A percentile compares a stretch with the other conserved stretches of the same genome.
Evolutionary conservation across 805 yeast genomes (phyloP).

Genomic region (Starmera quercuum): DNA sequence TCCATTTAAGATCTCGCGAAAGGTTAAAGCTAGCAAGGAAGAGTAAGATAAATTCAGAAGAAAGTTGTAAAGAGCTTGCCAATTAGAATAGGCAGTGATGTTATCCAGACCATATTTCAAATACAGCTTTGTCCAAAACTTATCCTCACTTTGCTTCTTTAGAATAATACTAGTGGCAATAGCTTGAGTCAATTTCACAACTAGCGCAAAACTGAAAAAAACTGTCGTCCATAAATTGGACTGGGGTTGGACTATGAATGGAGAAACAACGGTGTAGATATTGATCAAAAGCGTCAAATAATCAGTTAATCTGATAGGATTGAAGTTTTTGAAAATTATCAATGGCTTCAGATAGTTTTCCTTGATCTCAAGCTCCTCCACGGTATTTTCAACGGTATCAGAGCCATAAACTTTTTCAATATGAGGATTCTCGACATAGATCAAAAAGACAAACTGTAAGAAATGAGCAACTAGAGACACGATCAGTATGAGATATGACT

Average conservation of each 20-base stretch:
- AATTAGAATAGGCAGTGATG: constrained; percentile 59
- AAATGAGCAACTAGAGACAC: constrained; percentile 73
- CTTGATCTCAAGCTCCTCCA: constrained; percentile 27
- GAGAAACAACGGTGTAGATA: constrained; percentile 32
- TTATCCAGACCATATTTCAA: constrained; percentile 58
- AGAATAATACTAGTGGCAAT: constrained; percentile 43
- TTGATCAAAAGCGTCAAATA: constrained; percentile 38
- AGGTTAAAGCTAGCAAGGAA: constrained; percentile 33
- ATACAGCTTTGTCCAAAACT: constrained; percentile 57
- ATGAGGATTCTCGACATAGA: constrained; percentile 77
- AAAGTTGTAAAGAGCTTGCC: constrained; percentile 59
- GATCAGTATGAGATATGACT: constrained; percentile 60
- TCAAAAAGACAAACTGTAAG: constrained; percentile 66
- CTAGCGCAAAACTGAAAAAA: constrained; percentile 24
- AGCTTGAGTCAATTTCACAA: constrained; percentile 45
- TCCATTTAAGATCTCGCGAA: constrained; percentile 22
- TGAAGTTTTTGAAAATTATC: constrained; percentile 57
- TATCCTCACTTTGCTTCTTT: constrained; percentile 48
- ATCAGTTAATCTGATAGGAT: constrained; percentile 58
- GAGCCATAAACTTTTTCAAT: constrained; percentile 71
- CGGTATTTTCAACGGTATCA: constrained; percentile 23
- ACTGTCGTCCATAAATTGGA: constrained; percentile 19
- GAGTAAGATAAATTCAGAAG: constrained; percentile 49
- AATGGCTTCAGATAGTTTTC: constrained; percentile 45
- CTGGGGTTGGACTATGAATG: constrained; percentile 27